These are phyloP conservation scores for Volvox reticuliferus DNA, from an alignment of 139 green algal species.

Conservation along the genomic window DNA sequence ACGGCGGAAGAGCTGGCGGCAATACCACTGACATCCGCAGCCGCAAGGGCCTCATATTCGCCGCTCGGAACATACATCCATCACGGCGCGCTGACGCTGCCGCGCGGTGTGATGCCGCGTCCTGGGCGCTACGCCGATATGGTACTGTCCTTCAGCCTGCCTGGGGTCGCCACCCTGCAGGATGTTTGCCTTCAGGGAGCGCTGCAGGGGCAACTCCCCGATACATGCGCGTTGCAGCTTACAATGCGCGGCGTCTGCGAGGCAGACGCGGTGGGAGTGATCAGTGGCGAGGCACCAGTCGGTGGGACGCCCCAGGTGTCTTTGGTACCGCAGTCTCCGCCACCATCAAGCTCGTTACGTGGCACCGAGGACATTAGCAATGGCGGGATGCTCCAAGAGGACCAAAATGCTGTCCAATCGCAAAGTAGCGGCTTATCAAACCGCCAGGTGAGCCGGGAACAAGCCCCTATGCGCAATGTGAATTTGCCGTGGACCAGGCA, in stretches of 20 bases:
- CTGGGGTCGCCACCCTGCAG: not conserved
- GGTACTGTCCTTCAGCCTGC: not conserved
- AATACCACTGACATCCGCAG: not conserved
- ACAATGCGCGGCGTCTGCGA: not conserved
- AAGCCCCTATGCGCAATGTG: no score
- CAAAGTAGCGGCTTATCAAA: not conserved
- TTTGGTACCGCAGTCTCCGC: not conserved
- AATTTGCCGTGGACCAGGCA: no score
- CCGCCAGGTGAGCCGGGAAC: not conserved
- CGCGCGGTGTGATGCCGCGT: not conserved
- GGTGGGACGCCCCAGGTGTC: not conserved
- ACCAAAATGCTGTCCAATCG: not conserved
- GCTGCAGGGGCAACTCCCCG: not conserved
- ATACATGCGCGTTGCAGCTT: conserved; percentile 41
- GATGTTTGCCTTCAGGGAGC: conserved; percentile 29
- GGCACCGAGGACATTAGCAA: not conserved
- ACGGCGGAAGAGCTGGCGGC: not conserved
- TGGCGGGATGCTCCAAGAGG: not conserved
- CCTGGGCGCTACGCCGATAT: not conserved
- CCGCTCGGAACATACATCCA: not conserved
- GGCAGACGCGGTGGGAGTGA: not conserved
- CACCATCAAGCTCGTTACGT: not conserved
- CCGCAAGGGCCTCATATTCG: not conserved
- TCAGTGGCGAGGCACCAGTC: not conserved
- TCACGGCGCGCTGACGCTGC: not conserved